Conservation (phyloP, 306 rosid genomes). For the Lathyrus aphaca region DNA sequence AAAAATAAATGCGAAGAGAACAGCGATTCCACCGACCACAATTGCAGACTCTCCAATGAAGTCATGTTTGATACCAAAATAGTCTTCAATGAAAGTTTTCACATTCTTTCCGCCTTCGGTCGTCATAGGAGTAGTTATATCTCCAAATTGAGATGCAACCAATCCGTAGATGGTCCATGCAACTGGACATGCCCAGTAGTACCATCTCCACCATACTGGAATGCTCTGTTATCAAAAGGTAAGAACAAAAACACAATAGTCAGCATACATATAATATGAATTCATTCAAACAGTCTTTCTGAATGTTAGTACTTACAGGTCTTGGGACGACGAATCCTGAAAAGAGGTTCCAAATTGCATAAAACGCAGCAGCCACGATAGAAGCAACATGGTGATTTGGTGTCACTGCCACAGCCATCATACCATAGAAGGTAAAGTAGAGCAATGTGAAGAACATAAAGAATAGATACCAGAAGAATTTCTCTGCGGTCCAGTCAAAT, state of each 20-base stretch:
- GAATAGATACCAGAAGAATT: constrained; percentile 62
- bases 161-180: constrained; percentile 82
- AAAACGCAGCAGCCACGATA: constrained; percentile 60
- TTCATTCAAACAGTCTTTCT: not conserved
- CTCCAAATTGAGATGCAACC: constrained; percentile 68
- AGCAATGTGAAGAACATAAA: constrained; percentile 64
- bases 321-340: constrained; percentile 60
- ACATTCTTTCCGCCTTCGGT: constrained; percentile 14
- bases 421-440: constrained; percentile 72
- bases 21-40: constrained; percentile 39
- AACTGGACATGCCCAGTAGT: constrained; percentile 75
- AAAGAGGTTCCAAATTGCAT: constrained; percentile 64
- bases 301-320: constrained; percentile 52
- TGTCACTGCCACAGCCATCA: constrained; percentile 64
- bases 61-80: constrained; percentile 53
- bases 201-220: constrained; percentile 87
- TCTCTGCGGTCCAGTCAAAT: constrained; percentile 59
- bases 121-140: not conserved
- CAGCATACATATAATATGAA: not conserved
- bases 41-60: constrained; percentile 46
- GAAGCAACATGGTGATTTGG: constrained; percentile 65
- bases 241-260: not conserved
- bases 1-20: constrained; percentile 49
- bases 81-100: constrained; percentile 30
- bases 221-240: constrained; percentile 28